Evolutionary conservation across 495 filamentous ascomycete species (phyloP), one percentile per base, ranked within the genome.

Genomic region (Staphylotrichum longicolle): DNA sequence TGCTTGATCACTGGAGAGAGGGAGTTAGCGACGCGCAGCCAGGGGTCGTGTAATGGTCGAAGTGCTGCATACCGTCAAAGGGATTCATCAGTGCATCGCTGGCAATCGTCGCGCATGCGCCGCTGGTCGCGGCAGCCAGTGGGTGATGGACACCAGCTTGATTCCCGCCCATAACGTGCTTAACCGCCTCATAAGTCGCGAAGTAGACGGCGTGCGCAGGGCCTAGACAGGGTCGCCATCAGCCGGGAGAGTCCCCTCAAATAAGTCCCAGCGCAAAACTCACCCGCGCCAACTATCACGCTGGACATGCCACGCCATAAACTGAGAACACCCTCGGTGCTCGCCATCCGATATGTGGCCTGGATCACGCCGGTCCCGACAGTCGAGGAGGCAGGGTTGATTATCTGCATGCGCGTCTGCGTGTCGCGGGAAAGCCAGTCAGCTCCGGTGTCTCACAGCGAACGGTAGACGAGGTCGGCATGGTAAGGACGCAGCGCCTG

Each of bases 61-160:
- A 7, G 7, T 49, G n/a, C 48, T 34, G 72, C 83, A 71, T 80
- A 96, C 92, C 93, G 79, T 99, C 94, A 73, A 99, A 99, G 35
- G 94, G 94, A 73, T 98, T 99, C 94, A 99, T 99, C 53, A 99
- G 80, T 42, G 94, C 95, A 79, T 99, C 94, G 70, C 91, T 96
- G 40, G 91, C 91, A 69, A 97, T 96, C 0, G 94, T 98, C 54
- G 94, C 94, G 65, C 90, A 88, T 58, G 93, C 93, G 70, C 94
- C 94, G 71, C 91, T 95, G 54, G 89, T 83, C 42, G 93, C 93
- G 66, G 92, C 91, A 72, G 94, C 94, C 46, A 98, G 77, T 9
- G 94, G 93, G 73, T 99, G 95, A 74, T 99, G 93, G 45, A 89
- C 89, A 60, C 87, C 87, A 48, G 86, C 88, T 62, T 85, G 85